phyloP scores from a whole-genome alignment of 1,284 basidiomycete genomes.

The Ceratorhiza oryzae-sativae region DNA sequence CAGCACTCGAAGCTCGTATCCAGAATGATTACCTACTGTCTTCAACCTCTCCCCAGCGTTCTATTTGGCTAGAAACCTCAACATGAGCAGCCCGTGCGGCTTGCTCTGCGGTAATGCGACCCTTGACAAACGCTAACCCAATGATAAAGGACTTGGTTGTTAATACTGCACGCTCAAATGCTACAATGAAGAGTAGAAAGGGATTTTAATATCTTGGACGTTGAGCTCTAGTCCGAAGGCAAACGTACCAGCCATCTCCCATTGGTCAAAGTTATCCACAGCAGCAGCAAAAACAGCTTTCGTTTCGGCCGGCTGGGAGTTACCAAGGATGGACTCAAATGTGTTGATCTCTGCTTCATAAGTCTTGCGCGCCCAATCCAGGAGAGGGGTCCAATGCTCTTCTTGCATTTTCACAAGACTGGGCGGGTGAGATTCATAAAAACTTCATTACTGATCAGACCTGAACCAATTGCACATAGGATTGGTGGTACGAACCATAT shows the following conservation, averaged over 20 bases:
- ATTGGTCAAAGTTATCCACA: slow-evolving; percentile 72
- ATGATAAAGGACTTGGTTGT: slow-evolving; percentile 93
- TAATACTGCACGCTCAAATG: slow-evolving; percentile 91
- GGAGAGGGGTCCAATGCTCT: slow-evolving; percentile 89
- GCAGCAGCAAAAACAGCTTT: slow-evolving; percentile 64
- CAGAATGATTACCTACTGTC: slow-evolving; percentile 74
- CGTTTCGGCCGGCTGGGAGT: slow-evolving; percentile 72
- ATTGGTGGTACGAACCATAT: slow-evolving; percentile 69
- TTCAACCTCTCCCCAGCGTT: slow-evolving; percentile 98
- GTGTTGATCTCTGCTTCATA: slow-evolving; percentile 73
- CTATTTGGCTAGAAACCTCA: slow-evolving; percentile 94
- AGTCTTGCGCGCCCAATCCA: slow-evolving; percentile 76
- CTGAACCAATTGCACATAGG: not conserved
- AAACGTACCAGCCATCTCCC: slow-evolving; percentile 84
- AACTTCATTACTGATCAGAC: slow-evolving; percentile 59
- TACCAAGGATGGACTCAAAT: slow-evolving; percentile 71
- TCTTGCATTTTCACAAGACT: slow-evolving; percentile 81
- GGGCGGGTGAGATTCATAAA: slow-evolving; percentile 80
- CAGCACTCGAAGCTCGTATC: not conserved
- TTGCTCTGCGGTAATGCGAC: slow-evolving; percentile 78
- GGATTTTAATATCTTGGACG: not conserved
- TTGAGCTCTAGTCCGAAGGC: not conserved
- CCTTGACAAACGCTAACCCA: slow-evolving; percentile 82
- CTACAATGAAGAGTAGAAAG: slow-evolving; percentile 54
- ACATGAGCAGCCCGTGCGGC: slow-evolving; percentile 88